phyloP scores from a whole-genome alignment of 1,139 yeast genomes.

The Citeromyces hawaiiensis region DNA sequence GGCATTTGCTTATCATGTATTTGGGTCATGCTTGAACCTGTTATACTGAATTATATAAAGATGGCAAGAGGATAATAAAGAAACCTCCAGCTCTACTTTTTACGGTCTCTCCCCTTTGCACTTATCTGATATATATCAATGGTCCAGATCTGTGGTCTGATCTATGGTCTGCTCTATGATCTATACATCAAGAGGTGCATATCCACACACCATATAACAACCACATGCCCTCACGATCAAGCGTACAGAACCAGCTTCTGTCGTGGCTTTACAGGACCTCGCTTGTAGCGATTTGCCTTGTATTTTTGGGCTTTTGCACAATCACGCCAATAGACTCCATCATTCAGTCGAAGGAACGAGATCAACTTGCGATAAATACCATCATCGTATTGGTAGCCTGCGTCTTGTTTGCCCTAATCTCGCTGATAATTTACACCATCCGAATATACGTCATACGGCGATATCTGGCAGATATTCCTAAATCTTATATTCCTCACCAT shows the following conservation, averaged over 20 bases:
- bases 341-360: conserved; percentile 28
- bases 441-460: conserved; percentile 48
- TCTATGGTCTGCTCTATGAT: too few species aligned
- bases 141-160: too few species aligned
- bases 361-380: conserved; percentile 31
- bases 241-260: conserved; percentile 12
- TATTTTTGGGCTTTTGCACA: conserved; percentile 25
- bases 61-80: too few species aligned
- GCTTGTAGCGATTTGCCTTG: conserved; percentile 23
- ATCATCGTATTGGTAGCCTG: conserved; percentile 59
- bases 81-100: too few species aligned
- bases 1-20: too few species aligned
- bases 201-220: too few species aligned
- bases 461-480: conserved; percentile 63
- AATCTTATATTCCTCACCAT: conserved; percentile 53
- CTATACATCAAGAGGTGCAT: too few species aligned
- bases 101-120: too few species aligned
- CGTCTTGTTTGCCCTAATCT: conserved; percentile 39
- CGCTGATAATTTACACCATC: conserved; percentile 30
- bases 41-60: too few species aligned
- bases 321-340: conserved; percentile 41
- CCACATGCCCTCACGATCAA: not conserved
- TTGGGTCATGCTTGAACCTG: too few species aligned
- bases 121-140: too few species aligned
- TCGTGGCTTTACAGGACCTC: conserved; percentile 41